Conservation (phyloP, 805 yeast species). For the Jamesozyma piceae region DNA sequence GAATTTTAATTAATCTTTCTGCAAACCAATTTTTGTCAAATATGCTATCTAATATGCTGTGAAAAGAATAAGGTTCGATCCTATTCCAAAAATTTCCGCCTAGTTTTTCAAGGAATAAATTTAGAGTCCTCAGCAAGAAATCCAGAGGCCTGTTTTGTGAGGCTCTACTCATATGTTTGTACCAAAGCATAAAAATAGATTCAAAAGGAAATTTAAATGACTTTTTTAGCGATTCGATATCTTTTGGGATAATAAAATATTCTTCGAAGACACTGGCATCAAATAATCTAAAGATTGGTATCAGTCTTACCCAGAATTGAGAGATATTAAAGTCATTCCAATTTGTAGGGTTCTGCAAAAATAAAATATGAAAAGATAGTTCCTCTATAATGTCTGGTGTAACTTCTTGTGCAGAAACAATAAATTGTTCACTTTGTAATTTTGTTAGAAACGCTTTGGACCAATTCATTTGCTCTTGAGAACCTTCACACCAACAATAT, state of each 20-base stretch:
- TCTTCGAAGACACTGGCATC: conserved; percentile 19
- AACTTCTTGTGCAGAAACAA: conserved; percentile 14
- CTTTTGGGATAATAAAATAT: conserved; percentile 24
- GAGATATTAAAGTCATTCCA: conserved; percentile 32
- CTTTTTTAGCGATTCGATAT: conserved; percentile 24
- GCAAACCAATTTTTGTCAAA: conserved; percentile 45
- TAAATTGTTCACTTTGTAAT: conserved; percentile 10
- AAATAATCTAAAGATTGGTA: conserved; percentile 24
- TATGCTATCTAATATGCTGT: conserved; percentile 50
- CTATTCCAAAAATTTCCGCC: conserved; percentile 45
- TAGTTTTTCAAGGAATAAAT: conserved; percentile 35
- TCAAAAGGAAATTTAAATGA: conserved; percentile 25
- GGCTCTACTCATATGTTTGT: conserved; percentile 20
- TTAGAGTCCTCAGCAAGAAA: conserved; percentile 43
- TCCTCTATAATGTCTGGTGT: conserved; percentile 44
- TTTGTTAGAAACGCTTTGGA: conserved; percentile 31
- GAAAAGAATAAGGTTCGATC: conserved; percentile 45
- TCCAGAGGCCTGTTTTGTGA: conserved; percentile 38
- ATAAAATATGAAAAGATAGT: conserved; percentile 40
- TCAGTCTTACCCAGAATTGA: conserved; percentile 27
- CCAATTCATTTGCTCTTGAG: conserved; percentile 39
- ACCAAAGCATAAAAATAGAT: conserved; percentile 29
- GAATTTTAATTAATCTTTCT: conserved; percentile 28
- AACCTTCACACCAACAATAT: conserved; percentile 48
- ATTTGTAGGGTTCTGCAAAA: conserved; percentile 43